A percentile compares a stretch with the other conserved stretches of the same genome.
phyloP scores from a whole-genome alignment of 202 grass and related monocot genomes.

The Carex arenaria region DNA sequence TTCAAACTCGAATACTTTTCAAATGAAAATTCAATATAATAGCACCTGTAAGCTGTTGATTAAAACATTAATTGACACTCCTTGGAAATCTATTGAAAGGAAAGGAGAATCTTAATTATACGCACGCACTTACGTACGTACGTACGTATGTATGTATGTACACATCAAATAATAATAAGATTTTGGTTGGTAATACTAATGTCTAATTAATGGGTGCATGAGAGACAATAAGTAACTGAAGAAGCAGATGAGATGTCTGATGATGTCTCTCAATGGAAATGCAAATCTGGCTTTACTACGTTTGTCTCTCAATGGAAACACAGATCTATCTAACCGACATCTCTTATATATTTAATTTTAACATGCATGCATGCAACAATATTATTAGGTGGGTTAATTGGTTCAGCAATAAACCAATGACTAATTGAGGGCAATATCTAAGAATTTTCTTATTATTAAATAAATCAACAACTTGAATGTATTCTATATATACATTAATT shows the following conservation, averaged over 20 bases:
- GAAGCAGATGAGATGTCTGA: not conserved
- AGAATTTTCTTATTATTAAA: not conserved
- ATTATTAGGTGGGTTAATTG: not conserved
- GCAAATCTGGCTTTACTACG: slow-evolving; percentile 26
- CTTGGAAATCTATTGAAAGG: not conserved
- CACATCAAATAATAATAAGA: not conserved
- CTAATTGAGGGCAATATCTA: not conserved
- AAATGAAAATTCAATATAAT: no score
- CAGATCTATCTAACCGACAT: slow-evolving; percentile 23
- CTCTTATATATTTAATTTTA: not conserved
- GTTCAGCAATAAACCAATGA: not conserved
- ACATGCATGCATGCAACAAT: not conserved
- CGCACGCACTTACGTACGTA: not conserved
- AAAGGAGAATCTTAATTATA: not conserved
- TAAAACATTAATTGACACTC: no score
- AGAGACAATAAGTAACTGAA: not conserved
- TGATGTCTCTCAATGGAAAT: slow-evolving; percentile 2
- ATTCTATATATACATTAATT: not conserved
- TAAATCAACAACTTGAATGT: not conserved
- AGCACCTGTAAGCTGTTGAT: no score
- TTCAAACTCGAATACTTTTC: no score
- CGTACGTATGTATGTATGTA: not conserved
- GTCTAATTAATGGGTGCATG: not conserved
- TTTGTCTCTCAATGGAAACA: slow-evolving; percentile 4
- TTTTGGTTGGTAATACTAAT: not conserved